Evolutionary conservation across 2,329 filamentous ascomycete genomes (phyloP), one percentile per base, ranked within the genome.

Genomic region (Dryadomyces quercivorus): DNA sequence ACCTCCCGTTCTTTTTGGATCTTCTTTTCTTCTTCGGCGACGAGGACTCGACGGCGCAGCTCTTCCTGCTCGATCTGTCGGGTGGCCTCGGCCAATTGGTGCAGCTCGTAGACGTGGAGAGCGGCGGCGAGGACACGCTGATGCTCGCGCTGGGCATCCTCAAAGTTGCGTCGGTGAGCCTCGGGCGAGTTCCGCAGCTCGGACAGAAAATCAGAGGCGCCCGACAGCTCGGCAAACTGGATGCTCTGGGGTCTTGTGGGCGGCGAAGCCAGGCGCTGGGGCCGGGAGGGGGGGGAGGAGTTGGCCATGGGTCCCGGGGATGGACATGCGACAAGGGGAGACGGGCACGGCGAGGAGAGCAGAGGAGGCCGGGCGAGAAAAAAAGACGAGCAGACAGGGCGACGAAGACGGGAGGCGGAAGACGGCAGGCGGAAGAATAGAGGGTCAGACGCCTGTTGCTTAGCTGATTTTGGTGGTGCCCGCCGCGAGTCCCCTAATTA

Each of bases 111-210:
- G 12, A 60, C 60, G 34, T 63, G 57, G 18, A 63, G 46, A 0
- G 61, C 61, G 5, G 57, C 56, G 8, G 59, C 51, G 2, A 63
- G 58, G 7, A 65, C 58, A 1, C 62, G 60, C 2, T 63, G 63
- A 40, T 67, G 65, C 53, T 65, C 63, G 44, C 57, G 60, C 50
- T 61, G 63, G 15, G 65, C 63, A 2, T 60, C 55, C 44, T 66
- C 63, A 18, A 65, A 60, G 16, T 66, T 60, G 26, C 59, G 58
- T n/a, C 57, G 59, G 47, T 67, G 65, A 2, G 63, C 63, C 48
- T 63, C 64, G 47, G 65, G 65, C 2, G 66, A 67, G 53, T 68
- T 68, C 34, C 66, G 61, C 44, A 61, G 58, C 7, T 65, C 63
- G 31, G 56, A 55, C 0, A 66, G 57, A 26, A 65, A 63, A 2